These are phyloP conservation scores for Cladophialophora chaetospira DNA, from an alignment of 2,329 filamentous ascomycete species.

Conservation along the genomic window DNA sequence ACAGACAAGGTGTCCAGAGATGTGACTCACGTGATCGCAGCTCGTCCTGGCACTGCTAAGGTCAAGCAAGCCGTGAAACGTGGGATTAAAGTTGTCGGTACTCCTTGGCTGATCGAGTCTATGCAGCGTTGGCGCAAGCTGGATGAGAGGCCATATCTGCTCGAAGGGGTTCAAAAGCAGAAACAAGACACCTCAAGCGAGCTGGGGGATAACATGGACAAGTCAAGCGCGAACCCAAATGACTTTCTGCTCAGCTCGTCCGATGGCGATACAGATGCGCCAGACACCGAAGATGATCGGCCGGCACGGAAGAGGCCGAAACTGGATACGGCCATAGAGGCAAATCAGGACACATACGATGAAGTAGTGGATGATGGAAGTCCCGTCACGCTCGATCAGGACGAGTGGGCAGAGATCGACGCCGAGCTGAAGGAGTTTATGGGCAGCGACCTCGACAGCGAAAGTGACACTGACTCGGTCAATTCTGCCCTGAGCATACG, in stretches of 20 bases:
- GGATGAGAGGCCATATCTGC: constrained; percentile 76
- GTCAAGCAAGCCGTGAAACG: constrained; percentile 82
- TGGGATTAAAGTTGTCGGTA: constrained; percentile 86
- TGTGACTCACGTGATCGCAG: constrained; percentile 56
- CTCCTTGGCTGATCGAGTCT: constrained; percentile 84
- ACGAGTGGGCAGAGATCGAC: constrained; percentile 66
- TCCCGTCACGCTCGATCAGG: constrained; percentile 59
- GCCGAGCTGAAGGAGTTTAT: constrained; percentile 78
- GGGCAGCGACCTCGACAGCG: constrained; percentile 51
- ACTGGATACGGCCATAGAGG: constrained; percentile 39
- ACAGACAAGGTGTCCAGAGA: constrained; percentile 48
- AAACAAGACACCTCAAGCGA: constrained; percentile 37
- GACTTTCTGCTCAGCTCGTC: constrained; percentile 38
- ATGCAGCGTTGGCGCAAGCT: constrained; percentile 80
- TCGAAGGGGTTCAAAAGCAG: constrained; percentile 60
- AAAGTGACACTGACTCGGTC: constrained; percentile 50
- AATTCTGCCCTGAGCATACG: constrained; percentile 34
- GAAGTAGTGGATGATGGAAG: constrained; percentile 30
- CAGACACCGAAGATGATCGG: constrained; percentile 30
- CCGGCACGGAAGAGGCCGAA: constrained; percentile 32
- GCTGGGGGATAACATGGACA: constrained; percentile 41
- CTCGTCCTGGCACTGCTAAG: constrained; percentile 77
- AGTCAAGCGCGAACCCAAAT: constrained; percentile 42
- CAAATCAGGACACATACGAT: constrained; percentile 49
- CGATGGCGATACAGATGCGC: constrained; percentile 39